These are phyloP conservation scores for Neodidymelliopsis sp. DNA, from an alignment of 2,329 filamentous ascomycete species.

Conservation along the genomic window DNA sequence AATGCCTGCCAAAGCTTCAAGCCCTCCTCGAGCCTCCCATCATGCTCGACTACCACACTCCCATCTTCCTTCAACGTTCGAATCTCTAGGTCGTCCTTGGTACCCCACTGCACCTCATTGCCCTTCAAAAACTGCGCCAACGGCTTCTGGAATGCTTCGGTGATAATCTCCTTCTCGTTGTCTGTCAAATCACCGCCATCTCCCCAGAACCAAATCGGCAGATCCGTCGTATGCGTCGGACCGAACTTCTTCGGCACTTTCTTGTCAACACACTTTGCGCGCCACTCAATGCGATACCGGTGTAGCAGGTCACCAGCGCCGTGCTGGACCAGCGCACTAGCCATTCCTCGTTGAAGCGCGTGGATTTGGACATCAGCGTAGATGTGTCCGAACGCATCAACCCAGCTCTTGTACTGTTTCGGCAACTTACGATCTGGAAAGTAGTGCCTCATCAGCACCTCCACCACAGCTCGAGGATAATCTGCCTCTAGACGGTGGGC, in stretches of 20 bases:
- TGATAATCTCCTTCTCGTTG: slow-evolving; percentile 55
- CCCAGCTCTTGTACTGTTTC: slow-evolving; percentile 54
- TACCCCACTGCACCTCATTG: slow-evolving; percentile 52
- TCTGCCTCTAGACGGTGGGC: slow-evolving; percentile 60
- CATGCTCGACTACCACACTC: slow-evolving; percentile 55
- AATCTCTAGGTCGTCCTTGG: slow-evolving; percentile 47
- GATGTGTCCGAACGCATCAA: slow-evolving; percentile 60
- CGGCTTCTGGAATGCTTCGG: slow-evolving; percentile 46
- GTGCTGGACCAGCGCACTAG: slow-evolving; percentile 53
- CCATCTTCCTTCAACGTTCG: slow-evolving; percentile 57
- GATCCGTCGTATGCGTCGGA: slow-evolving; percentile 63
- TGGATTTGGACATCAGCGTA: slow-evolving; percentile 67
- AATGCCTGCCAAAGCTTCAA: slow-evolving; percentile 57
- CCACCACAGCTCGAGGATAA: slow-evolving; percentile 56
- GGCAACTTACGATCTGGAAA: slow-evolving; percentile 54
- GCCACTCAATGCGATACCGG: slow-evolving; percentile 64
- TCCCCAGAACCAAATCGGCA: slow-evolving; percentile 65
- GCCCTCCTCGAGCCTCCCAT: slow-evolving; percentile 57
- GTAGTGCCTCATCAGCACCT: slow-evolving; percentile 55
- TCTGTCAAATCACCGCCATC: slow-evolving; percentile 52
- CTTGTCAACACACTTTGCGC: slow-evolving; percentile 56
- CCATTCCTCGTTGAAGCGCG: slow-evolving; percentile 60
- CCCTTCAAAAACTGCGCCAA: slow-evolving; percentile 53
- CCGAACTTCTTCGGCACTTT: slow-evolving; percentile 57
- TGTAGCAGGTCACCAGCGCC: slow-evolving; percentile 57